Base-by-base conservation (phyloP, 1,284 basidiomycete species). In the Melampsora abietis-canadensis region DNA sequence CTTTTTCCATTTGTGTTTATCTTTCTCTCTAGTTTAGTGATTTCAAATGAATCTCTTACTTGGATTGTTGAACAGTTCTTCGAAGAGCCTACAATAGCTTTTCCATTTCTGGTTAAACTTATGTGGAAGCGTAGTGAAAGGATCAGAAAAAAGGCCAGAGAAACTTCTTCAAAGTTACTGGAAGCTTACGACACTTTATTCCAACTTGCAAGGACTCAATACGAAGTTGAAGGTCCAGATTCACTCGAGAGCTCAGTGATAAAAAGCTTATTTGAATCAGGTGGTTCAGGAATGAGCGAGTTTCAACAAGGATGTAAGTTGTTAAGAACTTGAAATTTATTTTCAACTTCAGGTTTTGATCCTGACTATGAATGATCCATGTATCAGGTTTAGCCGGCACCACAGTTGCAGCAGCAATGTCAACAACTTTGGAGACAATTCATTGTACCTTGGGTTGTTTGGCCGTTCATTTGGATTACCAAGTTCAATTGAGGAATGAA, bases 181-280 rank as follows among this genome's bases (percentile, higher is more conserved):
- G 51, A 54, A 54, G 27, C n/a, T 8, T 54, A 54, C n/a, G 27
- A 54, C 10, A 27, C n/a, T 54, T 54, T 54, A n/a, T 54, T 54
- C n/a, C n/a, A 54, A 7, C 27, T 54, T n/a, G 51, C 51, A 27
- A 54, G n/a, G n/a, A 54, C n/a, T 21, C n/a, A 21, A 21, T n/a
- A n/a, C n/a, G n/a, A 54, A 54, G 6, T 27, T n/a, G 6, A 7
- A 21, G 51, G 51, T 7, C 27, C 27, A 54, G 51, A 54, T 54
- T 21, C n/a, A 7, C 27, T 54, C 5, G 51, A 54, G 6, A 54
- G n/a, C n/a, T 54, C 51, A 54, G 51, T 54, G 4, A 27, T 27
- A 8, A 54, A 54, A 54, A 21, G 6, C n/a, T 21, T 54, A 7
- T 54, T 54, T n/a, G 51, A 27, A 40, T 40, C 37, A 40, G 37